Evolutionary conservation across 345 rosid genomes (phyloP).

Genomic region (Salix koriyanagi): DNA sequence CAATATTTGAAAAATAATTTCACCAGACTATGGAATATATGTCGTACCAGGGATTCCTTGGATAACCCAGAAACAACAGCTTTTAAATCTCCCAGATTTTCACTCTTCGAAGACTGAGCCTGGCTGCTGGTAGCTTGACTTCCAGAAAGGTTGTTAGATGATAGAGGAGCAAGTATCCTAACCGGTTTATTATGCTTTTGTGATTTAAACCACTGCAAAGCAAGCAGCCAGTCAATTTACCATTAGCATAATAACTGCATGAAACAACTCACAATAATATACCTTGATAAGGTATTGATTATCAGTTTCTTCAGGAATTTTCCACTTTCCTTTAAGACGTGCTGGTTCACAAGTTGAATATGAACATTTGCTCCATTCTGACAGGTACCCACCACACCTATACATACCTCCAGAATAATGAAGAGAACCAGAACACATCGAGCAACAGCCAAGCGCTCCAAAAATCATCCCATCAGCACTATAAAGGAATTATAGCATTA

Average conservation of each 20-base stretch:
- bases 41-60: slow-evolving; percentile 50
- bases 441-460: slow-evolving; percentile 76
- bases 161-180: slow-evolving; percentile 47
- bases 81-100: slow-evolving; percentile 66
- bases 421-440: slow-evolving; percentile 67
- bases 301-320: slow-evolving; percentile 62
- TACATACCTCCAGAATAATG: slow-evolving; percentile 72
- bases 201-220: slow-evolving; percentile 82
- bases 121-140: slow-evolving; percentile 41
- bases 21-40: background rate
- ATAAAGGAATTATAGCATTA: slow-evolving; percentile 19
- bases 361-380: slow-evolving; percentile 94
- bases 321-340: slow-evolving; percentile 75
- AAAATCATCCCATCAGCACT: slow-evolving; percentile 97
- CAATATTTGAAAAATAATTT: background rate
- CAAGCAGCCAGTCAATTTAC: slow-evolving; percentile 15
- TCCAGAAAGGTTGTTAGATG: slow-evolving; percentile 33
- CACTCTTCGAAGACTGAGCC: slow-evolving; percentile 45
- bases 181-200: slow-evolving; percentile 65
- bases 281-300: slow-evolving; percentile 53
- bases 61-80: slow-evolving; percentile 62
- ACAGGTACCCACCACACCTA: slow-evolving; percentile 63
- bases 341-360: slow-evolving; percentile 67
- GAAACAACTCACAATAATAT: background rate
- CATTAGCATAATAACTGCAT: slow-evolving; percentile 9